Base-by-base conservation (phyloP, 306 rosid species). In the Chamaecrista fasciculata region DNA sequence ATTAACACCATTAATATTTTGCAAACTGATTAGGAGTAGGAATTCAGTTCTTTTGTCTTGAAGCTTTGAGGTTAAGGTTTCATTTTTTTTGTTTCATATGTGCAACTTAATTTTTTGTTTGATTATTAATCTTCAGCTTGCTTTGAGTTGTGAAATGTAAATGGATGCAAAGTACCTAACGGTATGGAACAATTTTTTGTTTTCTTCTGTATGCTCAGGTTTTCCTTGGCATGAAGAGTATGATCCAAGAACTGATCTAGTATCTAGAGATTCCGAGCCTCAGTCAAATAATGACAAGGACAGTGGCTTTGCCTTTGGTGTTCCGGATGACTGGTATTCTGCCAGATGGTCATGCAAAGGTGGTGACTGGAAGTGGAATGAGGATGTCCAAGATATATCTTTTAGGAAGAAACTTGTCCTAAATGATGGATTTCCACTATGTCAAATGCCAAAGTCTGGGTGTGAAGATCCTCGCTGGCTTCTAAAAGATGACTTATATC, bases 301-400 rank as follows among this genome's bases (percentile, higher is more conserved):
- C 51, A 66, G 49, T 79, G 86, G 69, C 64, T 33, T 70, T 70
- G 59, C 81, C 53, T 51, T 42, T 67, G 86, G 79, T 29, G 80
- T 85, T 46, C 67, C 85, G 62, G 70, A 67, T 58, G 99, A 95
- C 70, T 91, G 89, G 95, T 87, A 83, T 87, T 87, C 89, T 75
- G 81, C 89, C 34, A 83, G 73, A 59, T 91, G 99, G 99, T 73
- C 97, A 57, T 95, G 99, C 90, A 95, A 89, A 78, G 99, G 99
- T 74, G 99, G 99, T 39, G 99, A 95, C 80, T 95, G 99, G 97
- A 89, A 79, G 83, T 89, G 97, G 81, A 91, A 82, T 42, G 97
- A 95, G 25, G 99, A 95, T 63, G 71, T 79, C 53, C 95, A 76
- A 76, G 97, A 89, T 73, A 81, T 81, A 86, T 80, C 67, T 74